Evolutionary conservation across 1,284 basidiomycete species (phyloP), one percentile per base, ranked within the genome.

Genomic region (Cutaneotrichosporon cyanovorans): DNA sequence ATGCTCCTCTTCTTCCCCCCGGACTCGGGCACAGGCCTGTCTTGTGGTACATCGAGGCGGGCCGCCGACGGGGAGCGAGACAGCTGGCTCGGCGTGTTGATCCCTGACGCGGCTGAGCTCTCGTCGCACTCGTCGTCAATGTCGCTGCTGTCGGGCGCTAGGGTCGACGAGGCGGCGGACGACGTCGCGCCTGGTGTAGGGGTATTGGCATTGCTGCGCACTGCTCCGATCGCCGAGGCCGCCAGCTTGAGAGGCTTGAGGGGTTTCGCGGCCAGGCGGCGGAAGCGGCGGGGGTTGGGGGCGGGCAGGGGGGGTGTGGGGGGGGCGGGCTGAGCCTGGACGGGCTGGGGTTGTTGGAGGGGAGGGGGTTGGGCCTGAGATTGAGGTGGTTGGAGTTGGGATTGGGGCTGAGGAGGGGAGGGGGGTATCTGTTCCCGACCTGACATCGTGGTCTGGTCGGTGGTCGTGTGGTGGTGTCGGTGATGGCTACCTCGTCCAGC

Each of bases 211-310:
- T 23, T 18, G 38, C 30, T 30, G 40, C 46, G 39, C 14, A 55
- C 47, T 7, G 45, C 35, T 37, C 33, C 40, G 50, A 67, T 53
- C 3, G 67, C 63, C 23, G 59, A 63, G 31, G 63, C 64, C 3
- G 66, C 67, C 25, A 69, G 57, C 53, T 65, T 69, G 54, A 69
- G 63, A 2, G 67, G 65, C 53, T 65, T 67, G 20, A 69, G 64
- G 2, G 65, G 65, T 49, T 65, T 65, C 3, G 59, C 50, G 2
- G 65, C 65, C 8, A 66, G 55, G 23, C 61, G 52, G 18, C 51
- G 53, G 30, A 63, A 46, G 20, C 56, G 51, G 25, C 11, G 23
- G 32, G 16, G 41, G 42, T 34, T 8, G 14, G 14, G 32, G 32
- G 32, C 41, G 6, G 25, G 25, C 8, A 28, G 25, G 12, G 25